phyloP scores from a whole-genome alignment of 2,329 filamentous ascomycete genomes.

The Fusarium buxicola region DNA sequence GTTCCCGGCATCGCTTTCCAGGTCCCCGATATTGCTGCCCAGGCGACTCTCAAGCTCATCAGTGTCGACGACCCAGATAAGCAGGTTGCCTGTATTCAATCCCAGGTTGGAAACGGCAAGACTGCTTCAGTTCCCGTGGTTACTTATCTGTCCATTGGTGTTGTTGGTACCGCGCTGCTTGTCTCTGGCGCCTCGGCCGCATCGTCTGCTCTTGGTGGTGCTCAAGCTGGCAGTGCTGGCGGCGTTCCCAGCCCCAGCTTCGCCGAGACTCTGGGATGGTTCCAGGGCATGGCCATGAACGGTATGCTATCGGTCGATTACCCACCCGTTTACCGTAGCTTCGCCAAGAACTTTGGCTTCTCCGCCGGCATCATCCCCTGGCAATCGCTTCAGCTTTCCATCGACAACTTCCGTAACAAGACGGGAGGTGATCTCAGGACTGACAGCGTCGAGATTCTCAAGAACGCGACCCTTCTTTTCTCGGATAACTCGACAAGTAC shows the following conservation, averaged over 20 bases:
- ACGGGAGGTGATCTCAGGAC: slow-evolving; percentile 90
- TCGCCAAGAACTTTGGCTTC: slow-evolving; percentile 93
- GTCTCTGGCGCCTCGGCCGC: slow-evolving; percentile 79
- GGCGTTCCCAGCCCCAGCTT: slow-evolving; percentile 84
- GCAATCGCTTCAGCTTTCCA: slow-evolving; percentile 81
- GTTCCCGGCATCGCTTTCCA: slow-evolving; percentile 92
- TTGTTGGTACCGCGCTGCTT: slow-evolving; percentile 85
- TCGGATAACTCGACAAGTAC: slow-evolving; percentile 67
- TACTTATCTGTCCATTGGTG: slow-evolving; percentile 83
- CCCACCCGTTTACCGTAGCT: slow-evolving; percentile 87
- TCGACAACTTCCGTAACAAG: slow-evolving; percentile 82
- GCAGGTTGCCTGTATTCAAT: slow-evolving; percentile 84
- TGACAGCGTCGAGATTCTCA: slow-evolving; percentile 80
- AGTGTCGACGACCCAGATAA: slow-evolving; percentile 64
- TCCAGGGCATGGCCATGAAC: slow-evolving; percentile 94
- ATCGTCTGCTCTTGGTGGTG: slow-evolving; percentile 68
- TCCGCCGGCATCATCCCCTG: slow-evolving; percentile 87
- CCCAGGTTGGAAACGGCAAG: slow-evolving; percentile 88
- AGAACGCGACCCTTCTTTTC: slow-evolving; percentile 81
- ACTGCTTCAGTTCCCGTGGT: slow-evolving; percentile 80
- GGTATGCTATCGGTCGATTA: slow-evolving; percentile 95
- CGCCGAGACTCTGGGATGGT: slow-evolving; percentile 85
- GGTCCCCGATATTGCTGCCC: slow-evolving; percentile 88
- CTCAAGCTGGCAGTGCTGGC: slow-evolving; percentile 66
- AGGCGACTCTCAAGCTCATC: slow-evolving; percentile 82